A percentile compares a stretch with the other conserved stretches of the same genome.
Evolutionary conservation across 192 early-diverging fungal species (phyloP).

Genomic region (Chytriomyces hyalinus): DNA sequence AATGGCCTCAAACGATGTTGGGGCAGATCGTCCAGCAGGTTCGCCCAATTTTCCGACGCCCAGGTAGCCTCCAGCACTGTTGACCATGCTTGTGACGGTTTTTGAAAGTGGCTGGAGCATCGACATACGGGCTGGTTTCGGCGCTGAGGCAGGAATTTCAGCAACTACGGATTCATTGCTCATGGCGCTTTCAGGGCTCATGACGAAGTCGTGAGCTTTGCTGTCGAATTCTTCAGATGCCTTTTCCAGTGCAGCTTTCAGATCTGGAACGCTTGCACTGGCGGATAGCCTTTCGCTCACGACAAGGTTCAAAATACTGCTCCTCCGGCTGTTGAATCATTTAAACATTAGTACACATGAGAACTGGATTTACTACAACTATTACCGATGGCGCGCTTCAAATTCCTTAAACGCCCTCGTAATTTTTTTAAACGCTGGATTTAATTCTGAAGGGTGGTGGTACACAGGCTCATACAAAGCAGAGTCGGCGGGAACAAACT

Average conservation of each 20-base stretch:
- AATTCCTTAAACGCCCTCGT: conserved; percentile 26
- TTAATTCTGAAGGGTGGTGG: conserved; percentile 22
- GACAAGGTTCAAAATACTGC: conserved; percentile 28
- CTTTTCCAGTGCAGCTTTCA: conserved; percentile 15
- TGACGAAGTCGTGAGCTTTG: background rate
- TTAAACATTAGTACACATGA: background rate
- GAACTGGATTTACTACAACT: background rate
- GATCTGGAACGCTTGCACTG: conserved; percentile 24
- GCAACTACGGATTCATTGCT: background rate
- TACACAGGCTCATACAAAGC: conserved; percentile 30
- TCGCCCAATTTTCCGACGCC: background rate
- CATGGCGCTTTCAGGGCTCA: conserved; percentile 9
- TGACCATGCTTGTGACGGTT: conserved; percentile 8
- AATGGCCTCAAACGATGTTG: conserved; percentile 30
- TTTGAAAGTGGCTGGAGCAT: conserved; percentile 24
- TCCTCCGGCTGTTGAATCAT: background rate
- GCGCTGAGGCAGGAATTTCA: background rate
- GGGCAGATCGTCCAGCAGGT: background rate
- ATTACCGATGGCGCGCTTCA: conserved; percentile 36
- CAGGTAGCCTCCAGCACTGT: background rate
- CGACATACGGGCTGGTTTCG: conserved; percentile 1
- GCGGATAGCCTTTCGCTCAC: conserved; percentile 18
- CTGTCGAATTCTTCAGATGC: background rate
- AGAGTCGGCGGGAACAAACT: conserved; percentile 40
- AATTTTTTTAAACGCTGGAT: conserved; percentile 22